These are phyloP conservation scores for Trypanosoma melophagium DNA, from an alignment of 208 protist species.

Conservation along the genomic window DNA sequence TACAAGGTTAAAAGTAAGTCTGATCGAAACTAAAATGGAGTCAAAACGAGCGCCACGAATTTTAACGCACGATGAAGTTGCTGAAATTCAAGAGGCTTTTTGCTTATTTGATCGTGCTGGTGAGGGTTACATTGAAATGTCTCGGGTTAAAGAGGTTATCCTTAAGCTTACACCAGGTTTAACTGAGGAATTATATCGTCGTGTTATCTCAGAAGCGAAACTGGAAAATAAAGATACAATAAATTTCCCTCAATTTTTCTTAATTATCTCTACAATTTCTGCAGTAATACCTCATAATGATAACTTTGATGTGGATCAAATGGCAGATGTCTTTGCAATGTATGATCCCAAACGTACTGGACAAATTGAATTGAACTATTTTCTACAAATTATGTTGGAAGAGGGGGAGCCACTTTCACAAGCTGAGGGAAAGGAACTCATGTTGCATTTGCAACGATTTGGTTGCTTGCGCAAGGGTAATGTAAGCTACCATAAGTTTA, in stretches of 20 bases:
- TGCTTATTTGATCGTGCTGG: constrained; percentile 42
- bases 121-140: constrained; percentile 40
- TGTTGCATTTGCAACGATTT: constrained; percentile 36
- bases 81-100: constrained; percentile 67
- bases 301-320: constrained; percentile 17
- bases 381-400: constrained; percentile 54
- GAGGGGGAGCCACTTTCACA: constrained; percentile 43
- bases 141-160: constrained; percentile 37
- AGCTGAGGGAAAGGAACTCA: constrained; percentile 41
- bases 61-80: constrained; percentile 54
- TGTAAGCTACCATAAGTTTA: constrained; percentile 61
- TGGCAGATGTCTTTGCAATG: constrained; percentile 37
- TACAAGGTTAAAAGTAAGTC: background rate
- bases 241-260: constrained; percentile 71
- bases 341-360: constrained; percentile 55
- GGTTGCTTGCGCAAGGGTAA: constrained; percentile 45
- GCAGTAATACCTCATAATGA: constrained; percentile 14
- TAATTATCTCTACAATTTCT: constrained; percentile 36
- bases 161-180: constrained; percentile 31
- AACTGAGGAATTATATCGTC: constrained; percentile 30
- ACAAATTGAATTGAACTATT: constrained; percentile 46
- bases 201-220: constrained; percentile 34
- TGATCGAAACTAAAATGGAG: constrained; percentile 14
- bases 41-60: constrained; percentile 8
- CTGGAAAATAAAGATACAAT: constrained; percentile 36